A percentile compares a stretch with the other conserved stretches of the same genome.
phyloP scores from a whole-genome alignment of 805 yeast genomes.

The Barnettozyma populi region DNA sequence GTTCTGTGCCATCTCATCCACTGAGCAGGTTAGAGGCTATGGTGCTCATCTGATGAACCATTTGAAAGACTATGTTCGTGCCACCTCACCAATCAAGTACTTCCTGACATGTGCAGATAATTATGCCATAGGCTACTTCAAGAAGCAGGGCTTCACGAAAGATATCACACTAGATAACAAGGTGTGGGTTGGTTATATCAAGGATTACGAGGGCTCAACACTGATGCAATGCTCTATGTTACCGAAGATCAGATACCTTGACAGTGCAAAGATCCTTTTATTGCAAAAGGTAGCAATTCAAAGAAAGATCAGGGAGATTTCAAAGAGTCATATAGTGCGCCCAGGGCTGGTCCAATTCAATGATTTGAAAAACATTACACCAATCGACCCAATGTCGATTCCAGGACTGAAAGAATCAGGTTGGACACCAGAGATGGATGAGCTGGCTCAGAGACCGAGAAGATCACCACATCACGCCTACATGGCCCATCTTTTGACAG shows the following conservation, averaged over 20 bases:
- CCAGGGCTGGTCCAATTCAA: slow-evolving; percentile 76
- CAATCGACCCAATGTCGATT: slow-evolving; percentile 73
- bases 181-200: slow-evolving; percentile 97
- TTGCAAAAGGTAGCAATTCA: slow-evolving; percentile 90
- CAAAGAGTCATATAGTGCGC: slow-evolving; percentile 74
- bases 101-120: slow-evolving; percentile 96
- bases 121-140: slow-evolving; percentile 97
- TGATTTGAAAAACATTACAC: slow-evolving; percentile 38
- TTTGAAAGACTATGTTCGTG: slow-evolving; percentile 87
- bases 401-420: slow-evolving; percentile 94
- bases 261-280: slow-evolving; percentile 77
- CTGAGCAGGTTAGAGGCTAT: slow-evolving; percentile 97
- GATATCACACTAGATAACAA: slow-evolving; percentile 82
- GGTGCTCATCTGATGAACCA: slow-evolving; percentile 99
- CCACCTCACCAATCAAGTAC: slow-evolving; percentile 79
- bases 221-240: slow-evolving; percentile 96
- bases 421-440: slow-evolving; percentile 98
- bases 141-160: slow-evolving; percentile 96
- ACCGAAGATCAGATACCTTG: slow-evolving; percentile 83
- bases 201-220: slow-evolving; percentile 98
- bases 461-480: slow-evolving; percentile 91
- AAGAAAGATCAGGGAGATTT: slow-evolving; percentile 71
- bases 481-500: slow-evolving; percentile 84
- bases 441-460: slow-evolving; percentile 89
- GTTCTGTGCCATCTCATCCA: slow-evolving; percentile 94